Evolutionary conservation across 2,329 filamentous ascomycete genomes (phyloP), one percentile per base, ranked within the genome.

Genomic region (Aspergillus sergii): DNA sequence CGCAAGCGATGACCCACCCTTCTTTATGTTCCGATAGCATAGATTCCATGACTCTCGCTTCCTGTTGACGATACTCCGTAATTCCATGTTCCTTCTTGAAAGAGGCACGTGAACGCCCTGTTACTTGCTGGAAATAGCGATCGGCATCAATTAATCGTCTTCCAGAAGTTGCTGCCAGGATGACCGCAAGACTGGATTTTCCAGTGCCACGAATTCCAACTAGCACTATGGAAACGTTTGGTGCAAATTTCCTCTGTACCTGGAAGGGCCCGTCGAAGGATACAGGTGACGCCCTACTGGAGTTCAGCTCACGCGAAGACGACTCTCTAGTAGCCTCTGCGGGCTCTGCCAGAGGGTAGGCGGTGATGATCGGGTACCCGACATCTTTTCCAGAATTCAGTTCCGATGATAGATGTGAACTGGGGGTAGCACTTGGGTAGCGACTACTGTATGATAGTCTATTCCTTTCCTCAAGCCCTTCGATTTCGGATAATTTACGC

Each of bases 141-240:
- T 93, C 90, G 39, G 88, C 84, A 65, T 93, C 91, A 59, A 93
- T 80, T 2, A 93, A 82, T 59, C 87, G 87, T 46, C 89, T 83
- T 59, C 87, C 86, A 75, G 91, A 88, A 56, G 89, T 89, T 9
- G 88, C 88, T 0, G 90, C 90, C 7, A 90, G 89, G 65, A 94
- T 92, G 55, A 94, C 86, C 16, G 89, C 91, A 12, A 94, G 80
- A 1, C 89, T 92, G 1, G 90, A 90, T 75, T 93, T 93, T 19
- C 91, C 91, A 6, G 89, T 87, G 12, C 91, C 91, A 16, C 89
- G 87, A 61, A 92, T 88, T 2, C 91, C 91, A 26, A 91, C 85
- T 21, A 94, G 81, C 8, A 93, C 85, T 60, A 94, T 87, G 1
- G 91, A 92, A 2, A 89, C 88, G 80, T 91, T 84, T 11, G 82